Base-by-base conservation (phyloP, 164 flowering plant species). In the Sedum album region DNA sequence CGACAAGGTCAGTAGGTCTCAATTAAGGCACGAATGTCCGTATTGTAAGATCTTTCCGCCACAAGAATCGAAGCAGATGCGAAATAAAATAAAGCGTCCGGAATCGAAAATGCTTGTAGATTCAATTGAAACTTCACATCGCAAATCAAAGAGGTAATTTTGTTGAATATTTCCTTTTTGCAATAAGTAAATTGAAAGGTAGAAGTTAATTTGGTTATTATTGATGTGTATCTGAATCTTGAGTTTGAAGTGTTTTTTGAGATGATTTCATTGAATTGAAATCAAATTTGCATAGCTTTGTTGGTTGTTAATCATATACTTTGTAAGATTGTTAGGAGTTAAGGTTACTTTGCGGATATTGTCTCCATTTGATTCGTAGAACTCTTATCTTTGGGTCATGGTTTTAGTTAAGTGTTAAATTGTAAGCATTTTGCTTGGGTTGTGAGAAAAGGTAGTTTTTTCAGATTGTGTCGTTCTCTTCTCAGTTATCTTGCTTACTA, bases 11-110 rank as follows among this genome's bases (percentile, higher is more conserved):
- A 84, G 83, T 48, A 86, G 88, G 9, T 86, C 88, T 8, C 90
- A 83, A 72, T 87, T 86, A 36, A 86, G 83, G 73, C 66, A 53
- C 44, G 90, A 84, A 77, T 86, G 88, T 64, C 86, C 90, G 1
- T 82, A 23, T 72, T 84, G 90, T 81, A 86, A 82, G 71, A 60
- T 76, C 31, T 80, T 83, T 0, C 85, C 84, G 0, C 88, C 85
- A 0, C 86, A 82, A 51, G n/a, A 82, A 64, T 68, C 88, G 4
- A 86, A 82, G 88, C 82, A 82, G n/a, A 44, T 15, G 17, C 48
- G 17, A 44, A 44, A 44, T 79, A 31, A 6, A 23, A 23, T 30
- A 7, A 53, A 28, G 0, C 20, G 14, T 28, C 11, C 15, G 0
- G 81, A 28, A 33, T 26, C 62, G 33, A 30, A 2, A 20, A 28